Conservation (phyloP, 306 rosid species). For the Crotalaria pallida region DNA sequence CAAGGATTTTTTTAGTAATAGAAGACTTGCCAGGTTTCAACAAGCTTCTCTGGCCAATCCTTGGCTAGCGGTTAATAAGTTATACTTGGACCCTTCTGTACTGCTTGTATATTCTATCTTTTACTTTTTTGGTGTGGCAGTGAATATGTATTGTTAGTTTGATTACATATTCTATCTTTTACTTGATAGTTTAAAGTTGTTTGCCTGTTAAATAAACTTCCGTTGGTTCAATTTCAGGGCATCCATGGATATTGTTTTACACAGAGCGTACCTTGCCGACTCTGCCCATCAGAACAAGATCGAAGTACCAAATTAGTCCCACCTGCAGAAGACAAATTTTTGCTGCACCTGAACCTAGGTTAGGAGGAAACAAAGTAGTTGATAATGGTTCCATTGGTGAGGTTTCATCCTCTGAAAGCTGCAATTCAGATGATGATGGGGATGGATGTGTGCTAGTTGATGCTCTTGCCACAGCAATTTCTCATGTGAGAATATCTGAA, state of each 20-base stretch:
- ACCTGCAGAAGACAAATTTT: constrained; percentile 36
- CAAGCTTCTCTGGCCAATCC: neutral
- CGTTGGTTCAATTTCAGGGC: constrained; percentile 51
- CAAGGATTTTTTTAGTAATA: neutral
- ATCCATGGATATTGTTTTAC: constrained; percentile 92
- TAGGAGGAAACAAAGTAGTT: constrained; percentile 38
- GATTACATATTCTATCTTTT: neutral
- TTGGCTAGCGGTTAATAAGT: neutral
- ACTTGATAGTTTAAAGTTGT: neutral
- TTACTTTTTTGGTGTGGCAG: neutral
- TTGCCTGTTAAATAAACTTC: constrained; percentile 23
- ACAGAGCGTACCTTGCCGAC: constrained; percentile 54
- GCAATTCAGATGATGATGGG: constrained; percentile 56
- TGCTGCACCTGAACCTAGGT: constrained; percentile 37
- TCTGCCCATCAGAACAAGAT: constrained; percentile 55
- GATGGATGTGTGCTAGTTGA: constrained; percentile 70
- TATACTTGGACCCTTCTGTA: neutral
- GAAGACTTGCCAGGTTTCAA: constrained; percentile 8
- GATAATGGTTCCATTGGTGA: constrained; percentile 38
- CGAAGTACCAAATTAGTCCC: constrained; percentile 49
- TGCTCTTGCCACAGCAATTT: constrained; percentile 87
- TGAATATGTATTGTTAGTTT: neutral
- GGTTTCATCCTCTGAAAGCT: constrained; percentile 56
- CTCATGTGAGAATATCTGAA: constrained; percentile 88
- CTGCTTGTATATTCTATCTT: neutral